Base-by-base conservation (phyloP, 2,329 filamentous ascomycete species). In the Sporothrix phasma region DNA sequence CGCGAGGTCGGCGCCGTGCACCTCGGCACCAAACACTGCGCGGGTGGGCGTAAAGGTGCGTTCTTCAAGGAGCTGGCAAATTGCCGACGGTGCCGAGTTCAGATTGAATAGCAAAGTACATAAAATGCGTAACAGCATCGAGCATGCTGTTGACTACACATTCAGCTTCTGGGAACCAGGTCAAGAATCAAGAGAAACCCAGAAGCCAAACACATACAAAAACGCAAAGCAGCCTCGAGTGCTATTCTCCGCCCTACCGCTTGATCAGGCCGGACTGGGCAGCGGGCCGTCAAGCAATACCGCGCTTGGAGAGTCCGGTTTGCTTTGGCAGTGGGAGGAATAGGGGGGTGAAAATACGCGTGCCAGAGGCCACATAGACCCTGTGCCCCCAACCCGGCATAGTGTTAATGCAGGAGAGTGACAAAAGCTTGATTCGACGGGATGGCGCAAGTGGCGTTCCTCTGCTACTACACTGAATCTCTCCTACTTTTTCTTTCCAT, bases 1-100 rank as follows among this genome's bases (percentile, higher is more conserved):
- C n/a, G 69, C 67, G 34, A 74, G 74, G 65, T 75, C 67, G 19
- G 74, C 71, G 5, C 73, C 74, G 19, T 67, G 66, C 13, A 75
- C 67, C 66, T 74, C 73, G 24, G 70, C 69, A 10, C 68, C 70
- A 59, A 71, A 71, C 5, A 67, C 70, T 19, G 70, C 65, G 65
- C 71, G 69, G 15, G 70, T 66, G 45, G 69, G 66, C 51, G 66
- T 66, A 60, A 70, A 66, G 24, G 63, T 31, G 29, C 49, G 45
- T 41, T 59, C 59, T 15, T 22, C 10, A 11, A 54, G n/a, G n/a
- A n/a, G n/a, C n/a, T n/a, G n/a, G n/a, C n/a, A n/a, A n/a, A n/a
- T n/a, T n/a, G n/a, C n/a, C n/a, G n/a, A n/a, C n/a, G n/a, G n/a
- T n/a, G n/a, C n/a, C n/a, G n/a, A n/a, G n/a, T n/a, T n/a, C n/a